Evolutionary conservation across 2,329 filamentous ascomycete genomes (phyloP).

Genomic region (Aspergillus pseudoglaucus): DNA sequence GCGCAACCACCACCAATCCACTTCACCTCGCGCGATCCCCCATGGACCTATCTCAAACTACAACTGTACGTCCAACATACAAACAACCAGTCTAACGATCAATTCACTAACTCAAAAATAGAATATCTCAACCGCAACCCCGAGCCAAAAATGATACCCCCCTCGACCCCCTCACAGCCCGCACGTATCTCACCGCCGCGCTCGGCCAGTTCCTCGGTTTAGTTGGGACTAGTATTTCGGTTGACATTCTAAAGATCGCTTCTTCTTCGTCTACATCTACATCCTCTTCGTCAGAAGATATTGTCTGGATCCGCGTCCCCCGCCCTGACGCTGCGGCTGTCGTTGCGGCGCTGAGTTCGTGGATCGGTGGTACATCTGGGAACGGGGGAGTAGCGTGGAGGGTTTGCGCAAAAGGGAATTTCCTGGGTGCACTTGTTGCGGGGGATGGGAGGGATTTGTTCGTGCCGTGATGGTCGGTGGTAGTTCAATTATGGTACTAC

Average conservation of each 20-base stretch:
- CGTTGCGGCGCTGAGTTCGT: slow-evolving; percentile 40
- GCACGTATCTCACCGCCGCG: slow-evolving; percentile 40
- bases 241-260: slow-evolving; percentile 41
- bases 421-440: slow-evolving; percentile 26
- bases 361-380: slow-evolving; percentile 30
- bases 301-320: slow-evolving; percentile 41
- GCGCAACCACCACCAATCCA: slow-evolving; percentile 10
- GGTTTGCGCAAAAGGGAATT: slow-evolving; percentile 33
- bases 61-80: slow-evolving; percentile 26
- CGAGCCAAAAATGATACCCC: slow-evolving; percentile 4
- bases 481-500: too few relatives aligned
- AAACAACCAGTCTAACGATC: neutral
- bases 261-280: neutral
- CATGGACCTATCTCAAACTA: slow-evolving; percentile 40
- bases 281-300: slow-evolving; percentile 4
- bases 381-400: slow-evolving; percentile 30
- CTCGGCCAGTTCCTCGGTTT: slow-evolving; percentile 44
- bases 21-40: slow-evolving; percentile 38
- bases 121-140: slow-evolving; percentile 22
- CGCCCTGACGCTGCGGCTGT: slow-evolving; percentile 39
- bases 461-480: slow-evolving; percentile 12
- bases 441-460: slow-evolving; percentile 32
- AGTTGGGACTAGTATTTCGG: slow-evolving; percentile 40
- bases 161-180: slow-evolving; percentile 42
- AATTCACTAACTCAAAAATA: slow-evolving; percentile 8